Percentiles rank a stretch among this genome's conserved stretches.
phyloP scores from a whole-genome alignment of 2,329 filamentous ascomycete genomes.

The Arthrobotrys pseudoclavata region DNA sequence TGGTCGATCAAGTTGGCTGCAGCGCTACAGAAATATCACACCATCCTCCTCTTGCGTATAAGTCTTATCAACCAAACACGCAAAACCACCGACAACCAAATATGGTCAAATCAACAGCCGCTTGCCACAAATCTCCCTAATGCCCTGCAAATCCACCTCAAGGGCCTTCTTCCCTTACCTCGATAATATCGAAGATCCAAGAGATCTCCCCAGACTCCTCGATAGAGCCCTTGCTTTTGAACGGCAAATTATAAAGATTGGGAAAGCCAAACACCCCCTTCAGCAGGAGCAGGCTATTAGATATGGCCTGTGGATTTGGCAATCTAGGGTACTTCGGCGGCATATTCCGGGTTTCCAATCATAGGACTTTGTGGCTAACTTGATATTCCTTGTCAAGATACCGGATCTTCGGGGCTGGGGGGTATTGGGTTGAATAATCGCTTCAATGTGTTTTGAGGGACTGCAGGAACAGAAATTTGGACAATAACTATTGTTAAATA shows the following conservation, averaged over 20 bases:
- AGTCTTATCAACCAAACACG: neutral
- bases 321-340: neutral
- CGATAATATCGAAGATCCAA: constrained; percentile 6
- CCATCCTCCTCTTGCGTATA: no score
- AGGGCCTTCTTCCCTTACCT: constrained; percentile 41
- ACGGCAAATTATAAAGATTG: constrained; percentile 27
- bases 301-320: constrained; percentile 21
- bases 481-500: no score
- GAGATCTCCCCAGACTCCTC: constrained; percentile 20
- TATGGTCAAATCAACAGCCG: neutral
- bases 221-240: constrained; percentile 27
- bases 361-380: neutral
- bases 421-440: neutral
- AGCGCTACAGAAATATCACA: no score
- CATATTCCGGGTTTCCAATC: neutral
- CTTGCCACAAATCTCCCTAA: neutral
- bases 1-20: neutral
- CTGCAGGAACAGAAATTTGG: no score
- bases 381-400: neutral
- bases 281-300: constrained; percentile 1
- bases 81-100: neutral
- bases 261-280: constrained; percentile 4
- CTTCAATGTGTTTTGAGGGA: no score
- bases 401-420: neutral
- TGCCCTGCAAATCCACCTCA: constrained; percentile 44